Conservation (phyloP, 2,329 filamentous ascomycete genomes). For the Sporothrix euskadiensis region DNA sequence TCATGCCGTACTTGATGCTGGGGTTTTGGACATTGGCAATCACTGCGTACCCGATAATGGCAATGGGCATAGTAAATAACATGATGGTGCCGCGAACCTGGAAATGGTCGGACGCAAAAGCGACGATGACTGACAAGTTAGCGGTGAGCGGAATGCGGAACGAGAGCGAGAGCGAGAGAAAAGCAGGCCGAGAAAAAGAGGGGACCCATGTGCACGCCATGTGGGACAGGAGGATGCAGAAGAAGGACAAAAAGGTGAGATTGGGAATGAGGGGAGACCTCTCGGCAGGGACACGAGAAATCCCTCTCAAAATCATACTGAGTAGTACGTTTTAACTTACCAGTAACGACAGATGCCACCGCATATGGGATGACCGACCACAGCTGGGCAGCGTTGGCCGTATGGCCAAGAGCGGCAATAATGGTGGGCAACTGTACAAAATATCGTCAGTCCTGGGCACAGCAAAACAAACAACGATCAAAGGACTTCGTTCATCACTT, state of each 20-base stretch:
- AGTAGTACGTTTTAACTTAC: constrained; percentile 36
- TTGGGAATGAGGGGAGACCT: neutral
- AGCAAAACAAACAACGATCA: neutral
- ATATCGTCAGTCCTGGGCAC: constrained; percentile 12
- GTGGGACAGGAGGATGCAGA: neutral
- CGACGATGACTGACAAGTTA: constrained; percentile 47
- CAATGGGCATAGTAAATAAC: constrained; percentile 62
- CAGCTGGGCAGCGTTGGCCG: constrained; percentile 59
- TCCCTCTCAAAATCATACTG: constrained; percentile 21
- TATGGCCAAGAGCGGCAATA: constrained; percentile 56
- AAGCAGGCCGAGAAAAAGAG: neutral
- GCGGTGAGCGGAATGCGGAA: neutral
- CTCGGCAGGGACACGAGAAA: neutral
- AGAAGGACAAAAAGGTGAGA: neutral
- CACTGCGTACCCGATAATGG: constrained; percentile 65
- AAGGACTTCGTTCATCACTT: neutral
- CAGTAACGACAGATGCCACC: constrained; percentile 57
- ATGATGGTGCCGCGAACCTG: constrained; percentile 62
- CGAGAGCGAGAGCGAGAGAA: neutral
- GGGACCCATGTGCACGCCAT: neutral
- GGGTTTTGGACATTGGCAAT: constrained; percentile 58
- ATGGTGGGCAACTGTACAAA: constrained; percentile 59
- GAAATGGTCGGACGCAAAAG: constrained; percentile 61
- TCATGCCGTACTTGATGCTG: constrained; percentile 63
- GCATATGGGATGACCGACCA: constrained; percentile 67